Percentiles rank a stretch among this genome's conserved stretches.
phyloP scores from a whole-genome alignment of 2,329 filamentous ascomycete genomes.

The Aspergillus glaucus region DNA sequence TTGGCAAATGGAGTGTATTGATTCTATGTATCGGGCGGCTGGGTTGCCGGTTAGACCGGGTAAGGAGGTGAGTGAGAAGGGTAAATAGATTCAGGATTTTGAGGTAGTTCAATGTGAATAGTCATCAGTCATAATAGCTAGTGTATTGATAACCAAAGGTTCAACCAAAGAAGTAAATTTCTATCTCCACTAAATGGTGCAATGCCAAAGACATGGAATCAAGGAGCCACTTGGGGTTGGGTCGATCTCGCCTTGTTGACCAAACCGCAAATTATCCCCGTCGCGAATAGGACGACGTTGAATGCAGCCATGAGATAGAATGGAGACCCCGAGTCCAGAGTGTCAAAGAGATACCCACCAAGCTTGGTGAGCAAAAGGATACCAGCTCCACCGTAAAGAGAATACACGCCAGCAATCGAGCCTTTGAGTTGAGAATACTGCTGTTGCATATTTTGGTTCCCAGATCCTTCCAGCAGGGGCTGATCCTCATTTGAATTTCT shows the following conservation, averaged over 20 bases:
- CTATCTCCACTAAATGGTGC: background rate
- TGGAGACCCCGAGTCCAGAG: conserved; percentile 64
- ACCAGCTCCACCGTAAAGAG: conserved; percentile 78
- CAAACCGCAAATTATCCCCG: conserved; percentile 24
- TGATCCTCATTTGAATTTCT: conserved; percentile 20
- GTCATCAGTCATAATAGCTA: background rate
- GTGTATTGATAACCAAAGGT: background rate
- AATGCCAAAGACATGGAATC: background rate
- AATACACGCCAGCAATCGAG: conserved; percentile 91
- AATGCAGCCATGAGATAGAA: conserved; percentile 94
- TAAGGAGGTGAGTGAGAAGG: background rate
- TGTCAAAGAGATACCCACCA: conserved; percentile 81
- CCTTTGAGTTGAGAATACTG: conserved; percentile 67
- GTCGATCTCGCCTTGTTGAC: conserved; percentile 4
- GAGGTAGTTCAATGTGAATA: background rate
- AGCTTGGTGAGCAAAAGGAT: conserved; percentile 89
- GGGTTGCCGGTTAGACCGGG: conserved; percentile 12
- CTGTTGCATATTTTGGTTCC: conserved; percentile 16
- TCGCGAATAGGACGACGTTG: conserved; percentile 62
- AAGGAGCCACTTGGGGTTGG: background rate
- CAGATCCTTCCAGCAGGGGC: conserved; percentile 21
- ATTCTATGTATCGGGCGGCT: conserved; percentile 17
- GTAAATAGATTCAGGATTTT: background rate
- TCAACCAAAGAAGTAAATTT: background rate
- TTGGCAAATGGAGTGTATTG: conserved; percentile 33